phyloP scores from a whole-genome alignment of 495 filamentous ascomycete species.

The Penicillium simplicissimum region DNA sequence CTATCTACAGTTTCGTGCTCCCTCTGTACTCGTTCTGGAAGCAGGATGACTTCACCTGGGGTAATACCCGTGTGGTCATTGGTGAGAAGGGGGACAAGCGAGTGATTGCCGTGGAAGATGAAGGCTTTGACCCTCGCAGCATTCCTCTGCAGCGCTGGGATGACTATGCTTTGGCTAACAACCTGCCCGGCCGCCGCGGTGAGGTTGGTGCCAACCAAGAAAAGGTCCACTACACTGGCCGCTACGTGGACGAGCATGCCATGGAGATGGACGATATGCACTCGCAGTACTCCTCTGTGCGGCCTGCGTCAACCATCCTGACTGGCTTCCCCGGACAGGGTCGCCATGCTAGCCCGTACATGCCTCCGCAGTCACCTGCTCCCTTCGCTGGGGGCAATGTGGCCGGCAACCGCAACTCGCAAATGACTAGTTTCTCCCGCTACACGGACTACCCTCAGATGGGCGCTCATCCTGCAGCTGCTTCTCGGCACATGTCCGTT shows the following conservation, averaged over 20 bases:
- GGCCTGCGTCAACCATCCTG: slow-evolving; percentile 87
- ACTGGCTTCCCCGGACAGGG: slow-evolving; percentile 77
- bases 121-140: slow-evolving; percentile 83
- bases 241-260: slow-evolving; percentile 62
- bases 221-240: slow-evolving; percentile 55
- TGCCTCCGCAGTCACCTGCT: slow-evolving; percentile 78
- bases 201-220: slow-evolving; percentile 53
- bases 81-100: slow-evolving; percentile 90
- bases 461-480: slow-evolving; percentile 36
- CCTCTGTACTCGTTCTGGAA: slow-evolving; percentile 99
- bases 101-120: slow-evolving; percentile 82
- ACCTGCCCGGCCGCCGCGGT: slow-evolving; percentile 88
- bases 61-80: slow-evolving; percentile 68
- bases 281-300: slow-evolving; percentile 91
- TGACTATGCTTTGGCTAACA: slow-evolving; percentile 90
- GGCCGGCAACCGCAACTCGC: slow-evolving; percentile 55
- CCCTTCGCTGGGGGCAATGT: slow-evolving; percentile 57
- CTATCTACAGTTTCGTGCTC: slow-evolving; percentile 88
- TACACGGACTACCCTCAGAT: slow-evolving; percentile 53
- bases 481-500: slow-evolving; percentile 62
- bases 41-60: slow-evolving; percentile 82
- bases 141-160: slow-evolving; percentile 97
- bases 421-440: slow-evolving; percentile 54
- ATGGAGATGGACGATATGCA: slow-evolving; percentile 99
- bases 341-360: slow-evolving; percentile 57